phyloP scores from a whole-genome alignment of 164 flowering plant species.

The Kingdonia uniflora region DNA sequence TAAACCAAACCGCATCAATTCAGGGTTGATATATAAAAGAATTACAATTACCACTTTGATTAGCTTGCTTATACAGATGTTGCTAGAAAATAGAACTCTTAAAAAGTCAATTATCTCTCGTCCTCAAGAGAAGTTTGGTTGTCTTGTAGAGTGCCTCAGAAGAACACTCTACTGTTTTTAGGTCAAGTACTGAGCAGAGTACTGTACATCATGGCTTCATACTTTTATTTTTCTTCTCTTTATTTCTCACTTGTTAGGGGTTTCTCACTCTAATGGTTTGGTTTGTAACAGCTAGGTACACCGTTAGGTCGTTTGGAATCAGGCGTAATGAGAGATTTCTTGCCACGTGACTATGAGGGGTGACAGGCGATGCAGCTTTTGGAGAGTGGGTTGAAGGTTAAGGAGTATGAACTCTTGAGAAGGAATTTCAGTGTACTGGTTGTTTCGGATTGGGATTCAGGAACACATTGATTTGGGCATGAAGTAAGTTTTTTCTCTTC shows the following conservation, averaged over 20 bases:
- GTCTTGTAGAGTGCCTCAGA: too few species aligned
- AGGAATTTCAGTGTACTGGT: constrained; percentile 64
- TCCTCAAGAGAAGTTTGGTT: too few species aligned
- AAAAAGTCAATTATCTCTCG: too few species aligned
- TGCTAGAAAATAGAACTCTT: too few species aligned
- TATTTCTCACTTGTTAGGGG: neutral
- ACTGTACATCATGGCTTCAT: too few species aligned
- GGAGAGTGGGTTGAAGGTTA: constrained; percentile 67
- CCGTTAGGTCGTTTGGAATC: constrained; percentile 55
- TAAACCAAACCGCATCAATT: too few species aligned
- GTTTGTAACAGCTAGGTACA: constrained; percentile 41
- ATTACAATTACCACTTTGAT: too few species aligned
- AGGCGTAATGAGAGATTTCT: constrained; percentile 68
- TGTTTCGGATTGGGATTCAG: constrained; percentile 70
- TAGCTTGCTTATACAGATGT: too few species aligned
- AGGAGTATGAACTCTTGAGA: constrained; percentile 57
- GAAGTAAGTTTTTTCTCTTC: constrained; percentile 31
- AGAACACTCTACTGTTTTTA: too few species aligned
- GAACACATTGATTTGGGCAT: constrained; percentile 71
- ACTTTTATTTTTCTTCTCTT: neutral
- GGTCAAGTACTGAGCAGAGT: too few species aligned
- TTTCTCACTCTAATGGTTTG: neutral
- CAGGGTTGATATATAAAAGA: too few species aligned
- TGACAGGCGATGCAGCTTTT: constrained; percentile 61
- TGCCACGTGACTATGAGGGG: constrained; percentile 71